These are phyloP conservation scores for Irpex sp. DNA, from an alignment of 1,284 basidiomycete genomes.

Conservation along the genomic window DNA sequence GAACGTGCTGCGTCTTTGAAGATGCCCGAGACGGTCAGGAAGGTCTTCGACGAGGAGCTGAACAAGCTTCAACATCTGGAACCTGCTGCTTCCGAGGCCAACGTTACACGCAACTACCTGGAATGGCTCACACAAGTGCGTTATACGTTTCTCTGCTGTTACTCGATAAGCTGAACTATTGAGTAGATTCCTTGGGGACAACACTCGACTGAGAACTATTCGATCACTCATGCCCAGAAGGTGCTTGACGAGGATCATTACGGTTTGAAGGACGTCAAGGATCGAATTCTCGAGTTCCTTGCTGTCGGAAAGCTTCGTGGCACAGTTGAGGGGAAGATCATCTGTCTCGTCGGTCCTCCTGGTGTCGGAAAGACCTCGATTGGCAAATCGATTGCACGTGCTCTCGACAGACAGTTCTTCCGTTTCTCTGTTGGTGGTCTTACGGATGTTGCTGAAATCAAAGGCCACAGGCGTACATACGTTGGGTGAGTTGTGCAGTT, in stretches of 20 bases:
- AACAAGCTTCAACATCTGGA: conserved; percentile 90
- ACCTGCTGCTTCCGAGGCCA: conserved; percentile 89
- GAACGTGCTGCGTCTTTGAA: conserved; percentile 82
- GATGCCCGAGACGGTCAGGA: conserved; percentile 90
- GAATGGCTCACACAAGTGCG: conserved; percentile 89
- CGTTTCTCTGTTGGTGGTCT: conserved; percentile 96
- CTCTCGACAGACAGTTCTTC: conserved; percentile 86
- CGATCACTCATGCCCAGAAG: conserved; percentile 76
- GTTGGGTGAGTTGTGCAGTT: conserved; percentile 60
- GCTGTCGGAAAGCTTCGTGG: conserved; percentile 96
- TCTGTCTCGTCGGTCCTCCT: conserved; percentile 94
- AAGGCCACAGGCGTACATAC: conserved; percentile 95
- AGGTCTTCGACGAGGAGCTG: conserved; percentile 97
- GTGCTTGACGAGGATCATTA: conserved; percentile 98
- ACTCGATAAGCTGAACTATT: neutral
- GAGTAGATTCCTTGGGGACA: conserved; percentile 90
- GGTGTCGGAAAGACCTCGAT: conserved; percentile 96
- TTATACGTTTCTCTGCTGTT: conserved; percentile 6
- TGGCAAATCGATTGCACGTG: conserved; percentile 90
- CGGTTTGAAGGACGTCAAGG: conserved; percentile 93
- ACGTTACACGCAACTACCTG: conserved; percentile 94
- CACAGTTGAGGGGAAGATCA: conserved; percentile 97
- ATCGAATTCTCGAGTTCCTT: conserved; percentile 96
- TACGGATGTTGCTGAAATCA: conserved; percentile 98
- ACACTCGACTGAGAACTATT: conserved; percentile 92